Evolutionary conservation across 768 basidiomycete species (phyloP), one percentile per base, ranked within the genome.

Genomic region (Pleurotus cornucopiae): DNA sequence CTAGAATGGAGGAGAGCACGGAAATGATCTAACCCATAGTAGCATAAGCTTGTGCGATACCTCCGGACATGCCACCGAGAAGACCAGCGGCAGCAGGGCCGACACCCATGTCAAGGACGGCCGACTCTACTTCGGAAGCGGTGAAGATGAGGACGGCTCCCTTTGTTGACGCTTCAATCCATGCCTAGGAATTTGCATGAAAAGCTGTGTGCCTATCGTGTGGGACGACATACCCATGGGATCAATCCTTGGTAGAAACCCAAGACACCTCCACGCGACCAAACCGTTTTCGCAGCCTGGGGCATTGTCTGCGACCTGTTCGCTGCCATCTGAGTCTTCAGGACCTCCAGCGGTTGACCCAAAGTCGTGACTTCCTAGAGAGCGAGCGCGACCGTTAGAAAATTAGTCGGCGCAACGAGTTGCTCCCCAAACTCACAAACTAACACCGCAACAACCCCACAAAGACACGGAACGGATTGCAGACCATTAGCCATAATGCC

Each of bases 251-350:
- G 97, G 75, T 91, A 99, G 77, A 96, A 94, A 21, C 97, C 97
- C 46, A 74, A 69, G 55, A 88, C 73, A 60, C 97, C 94, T 62
- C 97, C 97, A 59, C 97, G 88, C 64, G 84, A 79, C 93, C 94
- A 96, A 57, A 98, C 92, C 4, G 86, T 84, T 60, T 81, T 77
- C 62, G 89, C 78, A 14, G 97, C 95, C 67, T 92, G 84, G 58
- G 78, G 63, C 94, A 99, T 97, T 11, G 88, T 78, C 70, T 99
- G 94, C 7, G 82, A 84, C 59, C 97, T 86, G 76, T 96, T 95
- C 58, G 94, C 93, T 57, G 97, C 97, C 97, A 99, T 98, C 69
- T 99, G 97, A 14, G 97, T 99, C 76, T 99, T 99, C 62, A 98
- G 73, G 34, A 98, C 97, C 75, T 99, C 97, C 57, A 99, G 76